Evolutionary conservation across 305 asterid genomes (phyloP).

Genomic region (Solanum hybrid): DNA sequence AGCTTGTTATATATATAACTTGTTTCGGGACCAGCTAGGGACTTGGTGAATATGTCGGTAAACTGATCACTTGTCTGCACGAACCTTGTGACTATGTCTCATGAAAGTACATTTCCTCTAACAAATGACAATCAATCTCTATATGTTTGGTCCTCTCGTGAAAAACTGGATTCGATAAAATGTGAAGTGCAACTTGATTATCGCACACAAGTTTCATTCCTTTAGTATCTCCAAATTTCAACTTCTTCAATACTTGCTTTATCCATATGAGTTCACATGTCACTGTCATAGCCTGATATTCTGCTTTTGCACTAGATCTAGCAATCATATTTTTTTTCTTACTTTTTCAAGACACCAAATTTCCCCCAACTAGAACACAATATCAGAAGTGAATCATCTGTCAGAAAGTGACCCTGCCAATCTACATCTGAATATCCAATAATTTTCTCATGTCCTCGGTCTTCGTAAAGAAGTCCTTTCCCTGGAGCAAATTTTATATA

Average conservation of each 20-base stretch:
- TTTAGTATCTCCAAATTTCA: background rate
- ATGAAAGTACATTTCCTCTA: background rate
- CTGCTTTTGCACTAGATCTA: background rate
- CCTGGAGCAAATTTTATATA: background rate
- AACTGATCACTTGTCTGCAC: background rate
- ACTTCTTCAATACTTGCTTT: background rate
- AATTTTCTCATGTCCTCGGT: background rate
- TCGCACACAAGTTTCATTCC: background rate
- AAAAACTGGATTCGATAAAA: background rate
- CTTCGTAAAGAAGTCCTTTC: background rate
- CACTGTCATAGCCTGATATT: background rate
- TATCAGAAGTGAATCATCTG: background rate
- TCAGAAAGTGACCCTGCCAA: background rate
- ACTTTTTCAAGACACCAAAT: background rate
- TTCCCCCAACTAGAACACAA: background rate
- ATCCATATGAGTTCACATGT: background rate
- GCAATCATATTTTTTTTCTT: background rate
- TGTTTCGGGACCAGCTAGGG: background rate
- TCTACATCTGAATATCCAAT: background rate
- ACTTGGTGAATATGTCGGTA: background rate
- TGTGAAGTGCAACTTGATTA: background rate
- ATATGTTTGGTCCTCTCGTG: background rate
- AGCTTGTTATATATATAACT: background rate
- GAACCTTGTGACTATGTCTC: background rate
- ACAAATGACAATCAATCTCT: background rate